A percentile compares a stretch with the other conserved stretches of the same genome.
Conservation (phyloP, 306 rosid species). For the Cercis canadensis region DNA sequence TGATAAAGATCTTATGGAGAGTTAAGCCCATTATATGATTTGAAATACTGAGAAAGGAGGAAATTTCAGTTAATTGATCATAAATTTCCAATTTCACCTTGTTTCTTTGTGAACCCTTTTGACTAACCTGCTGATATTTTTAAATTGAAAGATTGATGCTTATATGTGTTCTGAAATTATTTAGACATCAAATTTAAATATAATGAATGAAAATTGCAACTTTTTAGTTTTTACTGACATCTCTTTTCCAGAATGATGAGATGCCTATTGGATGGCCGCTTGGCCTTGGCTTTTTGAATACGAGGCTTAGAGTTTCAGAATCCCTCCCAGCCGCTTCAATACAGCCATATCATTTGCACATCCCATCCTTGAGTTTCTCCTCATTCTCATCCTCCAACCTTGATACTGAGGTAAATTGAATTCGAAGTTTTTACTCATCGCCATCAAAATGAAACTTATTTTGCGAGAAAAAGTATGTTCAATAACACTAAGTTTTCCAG, state of each 20-base stretch:
- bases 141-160: no score
- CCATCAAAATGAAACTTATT: not conserved
- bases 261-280: constrained; percentile 81
- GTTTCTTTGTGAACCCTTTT: not conserved
- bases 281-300: constrained; percentile 67
- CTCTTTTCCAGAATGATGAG: constrained; percentile 55
- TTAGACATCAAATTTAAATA: no score
- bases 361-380: constrained; percentile 72
- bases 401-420: constrained; percentile 70
- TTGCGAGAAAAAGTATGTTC: not conserved
- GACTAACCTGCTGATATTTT: not conserved
- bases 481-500: no score
- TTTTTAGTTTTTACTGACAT: not conserved
- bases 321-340: constrained; percentile 45
- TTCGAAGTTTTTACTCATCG: constrained; percentile 1
- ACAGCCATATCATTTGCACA: constrained; percentile 41
- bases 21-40: not conserved
- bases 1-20: no score
- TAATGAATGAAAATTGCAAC: no score
- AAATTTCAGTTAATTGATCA: not conserved
- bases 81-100: not conserved
- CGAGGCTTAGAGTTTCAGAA: constrained; percentile 60
- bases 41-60: not conserved
- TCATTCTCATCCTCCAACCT: constrained; percentile 85
- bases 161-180: not conserved